Percentiles rank a stretch among this genome's conserved stretches.
Evolutionary conservation across 2,329 filamentous ascomycete species (phyloP).

Genomic region (Fusarium xyrophilum): DNA sequence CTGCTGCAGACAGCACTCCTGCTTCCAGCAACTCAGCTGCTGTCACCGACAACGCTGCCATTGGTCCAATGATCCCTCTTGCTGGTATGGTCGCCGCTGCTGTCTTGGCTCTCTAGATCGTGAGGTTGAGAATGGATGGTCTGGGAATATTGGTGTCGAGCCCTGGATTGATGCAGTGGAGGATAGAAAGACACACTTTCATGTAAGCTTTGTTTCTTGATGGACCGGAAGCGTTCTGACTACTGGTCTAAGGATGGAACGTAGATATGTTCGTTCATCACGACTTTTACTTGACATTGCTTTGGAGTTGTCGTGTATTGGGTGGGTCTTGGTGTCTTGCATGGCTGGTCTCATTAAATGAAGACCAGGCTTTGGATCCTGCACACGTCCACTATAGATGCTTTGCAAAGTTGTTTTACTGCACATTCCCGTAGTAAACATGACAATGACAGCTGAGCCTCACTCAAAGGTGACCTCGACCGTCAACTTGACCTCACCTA

Average conservation of each 20-base stretch:
- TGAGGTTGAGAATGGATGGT: background rate
- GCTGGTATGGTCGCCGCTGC: slow-evolving; percentile 35
- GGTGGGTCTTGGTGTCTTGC: background rate
- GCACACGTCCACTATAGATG: background rate
- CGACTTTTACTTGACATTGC: background rate
- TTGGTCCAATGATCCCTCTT: slow-evolving; percentile 30
- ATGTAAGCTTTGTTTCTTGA: slow-evolving; percentile 7
- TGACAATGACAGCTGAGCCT: background rate
- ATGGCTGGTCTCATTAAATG: background rate
- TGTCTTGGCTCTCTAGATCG: slow-evolving; percentile 29
- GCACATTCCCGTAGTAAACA: fast-evolving
- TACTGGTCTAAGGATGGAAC: background rate
- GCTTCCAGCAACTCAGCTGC: slow-evolving; percentile 8
- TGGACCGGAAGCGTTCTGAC: background rate
- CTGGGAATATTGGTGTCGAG: slow-evolving; percentile 12
- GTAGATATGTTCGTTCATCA: slow-evolving; percentile 14
- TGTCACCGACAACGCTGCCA: slow-evolving; percentile 27
- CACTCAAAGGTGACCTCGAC: background rate
- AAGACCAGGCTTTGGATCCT: too few relatives aligned
- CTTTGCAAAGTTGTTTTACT: fast-evolving
- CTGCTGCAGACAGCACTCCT: slow-evolving; percentile 4
- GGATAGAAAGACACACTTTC: slow-evolving; percentile 27
- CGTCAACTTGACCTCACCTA: background rate
- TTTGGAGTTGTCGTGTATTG: background rate
- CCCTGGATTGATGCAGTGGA: slow-evolving; percentile 25